phyloP scores from a whole-genome alignment of 2,329 filamentous ascomycete genomes.

The Aspergillus puulaauensis region DNA sequence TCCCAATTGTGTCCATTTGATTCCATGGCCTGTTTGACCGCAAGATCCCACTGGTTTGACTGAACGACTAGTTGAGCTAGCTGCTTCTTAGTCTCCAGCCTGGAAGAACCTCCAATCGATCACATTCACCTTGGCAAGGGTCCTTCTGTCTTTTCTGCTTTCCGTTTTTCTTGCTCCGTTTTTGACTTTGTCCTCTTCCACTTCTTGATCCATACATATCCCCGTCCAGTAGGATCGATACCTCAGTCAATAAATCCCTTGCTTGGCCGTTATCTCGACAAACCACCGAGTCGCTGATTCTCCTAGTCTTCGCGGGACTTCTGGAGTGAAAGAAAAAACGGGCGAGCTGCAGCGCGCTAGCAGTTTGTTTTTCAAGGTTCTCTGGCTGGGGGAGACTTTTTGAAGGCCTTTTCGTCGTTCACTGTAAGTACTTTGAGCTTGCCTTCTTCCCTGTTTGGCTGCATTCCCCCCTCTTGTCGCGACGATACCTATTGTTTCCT shows the following conservation, averaged over 20 bases:
- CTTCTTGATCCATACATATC: slow-evolving; percentile 9
- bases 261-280: slow-evolving; percentile 15
- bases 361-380: slow-evolving; percentile 17
- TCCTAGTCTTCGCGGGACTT: slow-evolving; percentile 9
- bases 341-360: slow-evolving; percentile 26
- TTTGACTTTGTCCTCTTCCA: background rate
- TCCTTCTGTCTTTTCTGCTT: slow-evolving; percentile 12
- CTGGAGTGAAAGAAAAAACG: slow-evolving; percentile 18
- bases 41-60: slow-evolving; percentile 13
- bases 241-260: slow-evolving; percentile 17
- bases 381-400: slow-evolving; percentile 14
- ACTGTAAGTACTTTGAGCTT: background rate
- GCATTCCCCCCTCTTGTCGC: background rate
- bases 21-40: slow-evolving; percentile 23
- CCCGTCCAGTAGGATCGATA: slow-evolving; percentile 15
- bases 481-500: background rate
- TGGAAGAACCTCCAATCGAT: background rate
- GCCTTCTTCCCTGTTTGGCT: background rate
- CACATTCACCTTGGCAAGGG: slow-evolving; percentile 5
- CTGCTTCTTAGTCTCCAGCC: slow-evolving; percentile 8
- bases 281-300: slow-evolving; percentile 13
- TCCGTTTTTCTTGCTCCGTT: slow-evolving; percentile 11
- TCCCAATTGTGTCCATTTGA: slow-evolving; percentile 15
- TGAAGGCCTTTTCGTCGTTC: background rate
- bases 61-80: slow-evolving; percentile 15